Base-by-base conservation (phyloP, 305 asterid genomes). In the Solanum hybrid region DNA sequence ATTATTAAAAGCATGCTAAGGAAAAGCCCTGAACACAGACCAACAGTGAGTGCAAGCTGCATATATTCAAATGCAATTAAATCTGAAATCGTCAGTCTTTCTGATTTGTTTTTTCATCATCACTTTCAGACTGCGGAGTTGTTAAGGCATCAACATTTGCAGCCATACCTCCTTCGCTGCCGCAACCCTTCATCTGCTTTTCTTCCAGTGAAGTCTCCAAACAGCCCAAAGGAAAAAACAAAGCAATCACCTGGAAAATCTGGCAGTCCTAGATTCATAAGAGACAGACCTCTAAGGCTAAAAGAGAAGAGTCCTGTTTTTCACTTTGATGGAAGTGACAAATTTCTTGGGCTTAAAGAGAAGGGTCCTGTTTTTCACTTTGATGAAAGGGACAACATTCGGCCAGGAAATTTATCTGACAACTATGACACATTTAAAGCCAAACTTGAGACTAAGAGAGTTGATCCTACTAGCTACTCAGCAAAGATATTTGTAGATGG, bases 1-100 rank as follows among this genome's bases (percentile, higher is more conserved):
- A 96, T 97, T 81, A 94, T 97, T 75, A 97, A 96, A 92, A 97
- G 93, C 95, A 97, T 97, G 99, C 96, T 97, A 36, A 93, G 99
- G 94, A 96, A 93, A 93, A 92, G 97, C 87, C 98, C 99, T 0
- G 98, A 96, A 84, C 98, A 97, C 87, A 92, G 99, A 93, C 99
- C 99, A 70, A 96, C 98, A 32, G 99, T 97, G 90, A 92, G 94
- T 93, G 90, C 87, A 41, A 88, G 20, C 33, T 45, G 38, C 76
- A 13, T 39, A 87, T 57, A 37, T 76, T 70, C 27, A 15, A 87
- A 13, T 45, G 24, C 14, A 89, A 32, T 78, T 90, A 5, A 41
- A 88, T 77, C 79, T 86, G 26, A 41, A 24, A 72, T 51, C 5
- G 0, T 73, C 37, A n/a, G 89, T 83, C 31, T 45, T 68, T 79